Base-by-base conservation (phyloP, 2,329 filamentous ascomycete genomes). In the Pestalotiopsis sp. region DNA sequence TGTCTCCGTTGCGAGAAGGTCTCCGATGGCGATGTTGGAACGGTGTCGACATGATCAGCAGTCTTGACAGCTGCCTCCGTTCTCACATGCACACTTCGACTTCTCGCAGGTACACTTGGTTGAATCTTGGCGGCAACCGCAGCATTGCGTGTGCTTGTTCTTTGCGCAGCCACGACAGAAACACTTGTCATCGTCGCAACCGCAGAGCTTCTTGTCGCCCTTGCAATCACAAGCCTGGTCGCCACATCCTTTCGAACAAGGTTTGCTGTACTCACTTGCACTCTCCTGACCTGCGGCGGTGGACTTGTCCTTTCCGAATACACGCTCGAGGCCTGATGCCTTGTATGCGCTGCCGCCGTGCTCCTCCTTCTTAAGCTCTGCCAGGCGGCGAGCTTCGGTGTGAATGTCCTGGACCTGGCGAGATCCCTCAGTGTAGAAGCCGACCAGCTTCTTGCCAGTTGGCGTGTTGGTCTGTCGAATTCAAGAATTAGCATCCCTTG, bases 371-470 rank as follows among this genome's bases (percentile, higher is more conserved):
- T 98, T 98, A 74, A 99, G 82, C 73, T 97, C 90, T 64, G 95
- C 95, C 67, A 99, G 86, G 74, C 96, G 91, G 72, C 92, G 88
- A 39, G 96, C 96, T 86, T 99, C 96, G 71, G 87, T 88, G 83
- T 99, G 96, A 61, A 99, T 96, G 79, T 99, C 96, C 76, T 94
- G 87, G 39, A 98, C 94, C 83, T 98, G 95, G 84, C 94, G 94
- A 79, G 92, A 91, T 72, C 93, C 89, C 74, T 94, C 86, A 7
- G 91, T 87, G 83, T 99, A 99, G 84, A 99, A 99, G 71, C 91
- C 86, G 74, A 93, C 92, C 70, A 99, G 84, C 83, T 92, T 94
- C 85, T 95, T 90, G 74, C 96, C 96, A 1, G 94, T 97, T 11
- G 94, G 94, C 0, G 94, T 97, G 79, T 87, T 91, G 68, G 91